These are phyloP conservation scores for Protea cynaroides DNA, from an alignment of 164 flowering plant species.

Conservation along the genomic window DNA sequence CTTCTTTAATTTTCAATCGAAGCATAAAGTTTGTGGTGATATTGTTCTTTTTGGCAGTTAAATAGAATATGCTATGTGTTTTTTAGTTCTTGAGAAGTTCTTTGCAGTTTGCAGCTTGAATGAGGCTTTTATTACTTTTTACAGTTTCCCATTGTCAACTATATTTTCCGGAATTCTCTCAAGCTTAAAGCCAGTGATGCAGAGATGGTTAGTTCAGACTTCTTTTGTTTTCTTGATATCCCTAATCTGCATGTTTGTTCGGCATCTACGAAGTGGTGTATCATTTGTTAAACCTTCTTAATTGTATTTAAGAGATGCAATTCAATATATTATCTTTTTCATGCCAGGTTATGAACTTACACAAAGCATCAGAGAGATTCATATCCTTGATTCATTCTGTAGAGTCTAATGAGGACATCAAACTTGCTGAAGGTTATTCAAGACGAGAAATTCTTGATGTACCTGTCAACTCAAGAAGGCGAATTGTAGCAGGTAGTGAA, in stretches of 20 bases:
- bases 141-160: constrained; percentile 64
- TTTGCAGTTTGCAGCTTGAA: not conserved
- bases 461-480: constrained; percentile 39
- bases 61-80: no score
- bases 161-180: constrained; percentile 69
- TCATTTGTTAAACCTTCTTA: not conserved
- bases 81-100: not conserved
- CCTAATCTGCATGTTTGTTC: not conserved
- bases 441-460: constrained; percentile 41
- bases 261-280: not conserved
- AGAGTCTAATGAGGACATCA: constrained; percentile 25
- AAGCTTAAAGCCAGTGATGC: constrained; percentile 83
- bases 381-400: constrained; percentile 50
- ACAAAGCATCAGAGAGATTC: constrained; percentile 51
- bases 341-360: constrained; percentile 63
- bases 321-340: not conserved
- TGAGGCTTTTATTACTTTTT: constrained; percentile 1
- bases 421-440: constrained; percentile 32
- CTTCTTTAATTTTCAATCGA: no score
- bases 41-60: no score
- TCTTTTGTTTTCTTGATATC: not conserved
- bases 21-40: no score
- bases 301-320: not conserved
- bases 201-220: constrained; percentile 51
- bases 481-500: constrained; percentile 43